Evolutionary conservation across 2,329 filamentous ascomycete species (phyloP), one percentile per base, ranked within the genome.

Genomic region (Clonostachys byssicola): DNA sequence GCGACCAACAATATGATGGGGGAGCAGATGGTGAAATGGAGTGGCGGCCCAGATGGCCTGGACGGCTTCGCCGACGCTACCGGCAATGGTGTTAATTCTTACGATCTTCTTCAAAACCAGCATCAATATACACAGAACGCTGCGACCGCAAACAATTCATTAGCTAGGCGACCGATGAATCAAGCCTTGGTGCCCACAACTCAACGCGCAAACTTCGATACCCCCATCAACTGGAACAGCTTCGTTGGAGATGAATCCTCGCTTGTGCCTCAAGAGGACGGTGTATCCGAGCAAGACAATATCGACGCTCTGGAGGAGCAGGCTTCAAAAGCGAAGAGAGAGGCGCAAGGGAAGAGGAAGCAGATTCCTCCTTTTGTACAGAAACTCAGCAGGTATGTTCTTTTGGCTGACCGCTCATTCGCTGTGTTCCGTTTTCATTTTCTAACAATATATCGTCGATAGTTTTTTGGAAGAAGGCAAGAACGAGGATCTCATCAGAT

Each of bases 361-460:
- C 89, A 95, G 60, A 97, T 99, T 12, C 92, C 94, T 1, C 92
- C 94, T 0, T 99, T 99, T 73, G 92, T 99, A 40, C 92, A 96
- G 66, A 99, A 99, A 64, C 71, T 99, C 47, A 95, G 91, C 83
- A 97, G 92, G 92, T 95, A 73, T 71, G 81, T 60, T 34, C 46
- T 41, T 47, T 42, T 42, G 46, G 44, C 12, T 50, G 12, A 41
- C 45, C 44, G 33, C n/a, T 16, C 42, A 40, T 12, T 17, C 17
- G 30, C 4, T 9, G 8, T 12, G 23, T 10, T 10, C 23, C 23
- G 9, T 30, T 30, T 30, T 16, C 40, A 8, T 16, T 20, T 12
- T 23, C 36, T 41, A 43, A 40, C 36, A 10, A 42, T 23, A 13
- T 17, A 6, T 7, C 9, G 23, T 30, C 23, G 10, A 30, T 42